phyloP scores from a whole-genome alignment of 108 stramenopile species.

The Stephanodiscus minutulus region DNA sequence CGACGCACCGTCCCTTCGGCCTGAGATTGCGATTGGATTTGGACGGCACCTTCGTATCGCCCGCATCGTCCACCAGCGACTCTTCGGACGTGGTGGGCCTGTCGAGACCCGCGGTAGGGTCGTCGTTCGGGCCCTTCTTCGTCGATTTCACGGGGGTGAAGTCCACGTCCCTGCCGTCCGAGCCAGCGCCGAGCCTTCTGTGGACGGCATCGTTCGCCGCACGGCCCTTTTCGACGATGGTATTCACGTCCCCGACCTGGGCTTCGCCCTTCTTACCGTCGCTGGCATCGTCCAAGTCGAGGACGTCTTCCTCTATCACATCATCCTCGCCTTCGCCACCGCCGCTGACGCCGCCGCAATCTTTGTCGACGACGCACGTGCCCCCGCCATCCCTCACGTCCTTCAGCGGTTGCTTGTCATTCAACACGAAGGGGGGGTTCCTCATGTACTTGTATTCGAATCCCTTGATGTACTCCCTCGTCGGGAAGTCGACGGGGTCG shows the following conservation, averaged over 20 bases:
- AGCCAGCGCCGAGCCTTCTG: conserved; percentile 2
- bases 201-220: conserved; percentile 10
- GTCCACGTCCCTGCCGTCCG: no score
- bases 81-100: conserved; percentile 34
- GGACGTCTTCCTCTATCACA: conserved; percentile 40
- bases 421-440: conserved; percentile 71
- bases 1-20: conserved; percentile 46
- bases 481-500: conserved; percentile 85
- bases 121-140: conserved; percentile 1
- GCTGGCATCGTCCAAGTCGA: conserved; percentile 34
- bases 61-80: conserved; percentile 8
- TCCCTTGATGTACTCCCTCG: conserved; percentile 88
- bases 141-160: background rate
- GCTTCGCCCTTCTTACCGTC: background rate
- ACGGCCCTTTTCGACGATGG: no score
- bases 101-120: conserved; percentile 10
- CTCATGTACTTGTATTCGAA: conserved; percentile 84
- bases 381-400: conserved; percentile 81
- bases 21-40: conserved; percentile 19
- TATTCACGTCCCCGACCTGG: background rate
- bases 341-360: conserved; percentile 81
- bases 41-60: conserved; percentile 19
- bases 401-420: conserved; percentile 71
- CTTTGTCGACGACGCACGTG: conserved; percentile 61
- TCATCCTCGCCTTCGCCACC: conserved; percentile 23